A percentile compares a stretch with the other conserved stretches of the same genome.
Evolutionary conservation across 768 basidiomycete genomes (phyloP).

Genomic region (Lactarius sp.): DNA sequence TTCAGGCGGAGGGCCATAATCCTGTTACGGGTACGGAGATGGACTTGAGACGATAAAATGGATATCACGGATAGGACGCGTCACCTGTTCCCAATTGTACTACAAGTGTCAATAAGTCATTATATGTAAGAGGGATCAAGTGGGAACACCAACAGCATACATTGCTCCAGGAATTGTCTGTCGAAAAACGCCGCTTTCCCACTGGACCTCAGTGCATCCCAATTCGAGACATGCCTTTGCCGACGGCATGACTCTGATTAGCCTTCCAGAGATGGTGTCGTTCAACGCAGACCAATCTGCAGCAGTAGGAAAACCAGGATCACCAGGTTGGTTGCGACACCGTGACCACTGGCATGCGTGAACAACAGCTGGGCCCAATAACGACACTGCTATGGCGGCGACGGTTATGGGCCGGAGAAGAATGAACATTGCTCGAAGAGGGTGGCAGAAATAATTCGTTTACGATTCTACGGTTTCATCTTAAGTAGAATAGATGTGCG

Average conservation of each 20-base stretch:
- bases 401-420: neutral
- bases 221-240: slow-evolving; percentile 9
- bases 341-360: slow-evolving; percentile 8
- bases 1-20: slow-evolving; percentile 8
- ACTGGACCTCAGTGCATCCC: slow-evolving; percentile 18
- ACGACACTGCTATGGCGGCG: neutral
- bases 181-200: slow-evolving; percentile 20
- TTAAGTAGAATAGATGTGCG: no score
- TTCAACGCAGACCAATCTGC: slow-evolving; percentile 11
- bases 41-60: neutral
- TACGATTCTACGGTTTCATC: neutral
- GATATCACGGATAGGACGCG: neutral
- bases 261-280: slow-evolving; percentile 10
- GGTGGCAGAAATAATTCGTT: neutral
- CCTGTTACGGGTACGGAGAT: neutral
- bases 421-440: neutral
- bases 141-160: slow-evolving; percentile 15
- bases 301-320: no score
- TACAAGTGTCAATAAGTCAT: neutral
- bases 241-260: slow-evolving; percentile 18
- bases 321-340: no score
- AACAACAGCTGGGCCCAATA: neutral
- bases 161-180: slow-evolving; percentile 21
- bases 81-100: neutral
- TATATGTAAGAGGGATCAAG: neutral